Percentiles rank a stretch among this genome's conserved stretches.
phyloP scores from a whole-genome alignment of 305 asterid species.

The Fraxinus floribunda region DNA sequence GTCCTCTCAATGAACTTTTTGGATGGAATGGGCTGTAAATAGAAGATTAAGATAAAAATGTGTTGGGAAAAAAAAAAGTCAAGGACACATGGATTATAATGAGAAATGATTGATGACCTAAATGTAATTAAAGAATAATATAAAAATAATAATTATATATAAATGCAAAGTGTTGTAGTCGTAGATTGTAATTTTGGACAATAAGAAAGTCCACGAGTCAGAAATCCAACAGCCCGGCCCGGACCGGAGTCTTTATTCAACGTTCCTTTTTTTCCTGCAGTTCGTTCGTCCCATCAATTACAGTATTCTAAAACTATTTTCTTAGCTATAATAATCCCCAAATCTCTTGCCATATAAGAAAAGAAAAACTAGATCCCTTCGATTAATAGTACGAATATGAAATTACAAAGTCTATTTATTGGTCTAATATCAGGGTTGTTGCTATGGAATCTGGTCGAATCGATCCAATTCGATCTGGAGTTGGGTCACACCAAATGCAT shows the following conservation, averaged over 20 bases:
- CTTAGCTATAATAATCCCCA: neutral
- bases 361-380: neutral
- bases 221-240: neutral
- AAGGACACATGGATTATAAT: too few species aligned
- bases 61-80: too few species aligned
- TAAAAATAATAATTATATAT: too few species aligned
- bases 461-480: constrained; percentile 72
- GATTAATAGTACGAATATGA: constrained; percentile 12
- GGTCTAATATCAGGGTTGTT: constrained; percentile 9
- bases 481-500: constrained; percentile 86
- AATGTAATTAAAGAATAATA: too few species aligned
- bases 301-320: neutral
- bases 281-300: neutral
- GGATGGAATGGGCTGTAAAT: too few species aligned
- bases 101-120: too few species aligned
- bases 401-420: constrained; percentile 16
- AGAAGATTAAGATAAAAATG: too few species aligned
- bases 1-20: too few species aligned
- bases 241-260: neutral
- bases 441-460: constrained; percentile 41
- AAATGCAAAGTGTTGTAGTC: too few species aligned
- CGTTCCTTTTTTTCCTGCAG: neutral
- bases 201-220: neutral
- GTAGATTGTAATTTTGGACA: neutral
- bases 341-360: neutral